These are phyloP conservation scores for Plasmodium coatneyi DNA, from an alignment of 169 alveolate species.

Conservation along the genomic window DNA sequence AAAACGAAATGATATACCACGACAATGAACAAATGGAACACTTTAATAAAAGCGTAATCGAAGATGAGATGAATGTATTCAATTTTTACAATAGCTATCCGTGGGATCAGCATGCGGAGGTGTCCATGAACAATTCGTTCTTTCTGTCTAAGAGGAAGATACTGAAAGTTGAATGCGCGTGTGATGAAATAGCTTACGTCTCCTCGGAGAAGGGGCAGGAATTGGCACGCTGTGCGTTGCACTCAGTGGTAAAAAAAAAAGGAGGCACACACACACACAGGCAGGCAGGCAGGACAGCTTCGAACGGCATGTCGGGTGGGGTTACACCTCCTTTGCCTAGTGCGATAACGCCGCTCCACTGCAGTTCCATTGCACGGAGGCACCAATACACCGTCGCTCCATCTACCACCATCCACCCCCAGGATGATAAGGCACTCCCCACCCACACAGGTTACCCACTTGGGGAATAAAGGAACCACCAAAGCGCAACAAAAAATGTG, in stretches of 20 bases:
- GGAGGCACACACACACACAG: not conserved
- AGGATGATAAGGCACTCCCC: not conserved
- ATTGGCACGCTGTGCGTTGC: not conserved
- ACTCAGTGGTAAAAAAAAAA: conserved; percentile 5
- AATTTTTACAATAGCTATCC: conserved; percentile 38
- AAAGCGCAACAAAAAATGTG: not conserved
- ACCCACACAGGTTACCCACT: not conserved
- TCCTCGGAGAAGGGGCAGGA: conserved; percentile 1
- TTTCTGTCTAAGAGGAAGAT: conserved; percentile 35
- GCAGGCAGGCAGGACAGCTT: not conserved
- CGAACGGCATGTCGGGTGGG: not conserved
- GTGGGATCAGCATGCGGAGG: conserved; percentile 34
- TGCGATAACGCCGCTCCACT: not conserved
- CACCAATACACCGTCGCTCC: not conserved
- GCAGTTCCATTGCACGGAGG: not conserved
- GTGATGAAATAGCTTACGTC: conserved; percentile 37
- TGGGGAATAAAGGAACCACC: not conserved
- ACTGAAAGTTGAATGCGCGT: conserved; percentile 34
- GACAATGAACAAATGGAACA: conserved; percentile 27
- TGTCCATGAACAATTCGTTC: conserved; percentile 44
- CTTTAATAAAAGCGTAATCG: conserved; percentile 43
- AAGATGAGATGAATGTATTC: conserved; percentile 30
- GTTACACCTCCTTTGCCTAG: not conserved
- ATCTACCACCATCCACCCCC: not conserved
- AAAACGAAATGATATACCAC: conserved; percentile 50